phyloP scores from a whole-genome alignment of 768 basidiomycete species.

The Bullera alba region DNA sequence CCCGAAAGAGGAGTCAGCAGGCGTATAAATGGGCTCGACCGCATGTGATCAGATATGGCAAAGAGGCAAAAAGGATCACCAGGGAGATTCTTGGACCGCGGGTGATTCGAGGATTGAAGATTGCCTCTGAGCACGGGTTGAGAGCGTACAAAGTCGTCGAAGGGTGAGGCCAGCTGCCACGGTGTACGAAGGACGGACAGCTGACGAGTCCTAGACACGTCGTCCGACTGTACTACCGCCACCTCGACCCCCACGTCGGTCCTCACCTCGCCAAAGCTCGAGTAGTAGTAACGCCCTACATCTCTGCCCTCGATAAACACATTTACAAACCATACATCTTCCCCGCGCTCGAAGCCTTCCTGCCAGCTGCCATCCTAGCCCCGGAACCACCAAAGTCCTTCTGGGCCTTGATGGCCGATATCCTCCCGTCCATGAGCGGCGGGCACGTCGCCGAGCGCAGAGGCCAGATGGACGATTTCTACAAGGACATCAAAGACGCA shows the following conservation, averaged over 20 bases:
- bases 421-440: slow-evolving; percentile 19
- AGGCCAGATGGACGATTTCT: slow-evolving; percentile 24
- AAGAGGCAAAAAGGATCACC: slow-evolving; percentile 14
- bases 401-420: slow-evolving; percentile 33
- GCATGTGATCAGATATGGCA: slow-evolving; percentile 13
- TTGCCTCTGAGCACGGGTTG: slow-evolving; percentile 8
- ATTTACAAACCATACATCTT: slow-evolving; percentile 32
- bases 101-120: slow-evolving; percentile 12
- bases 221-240: slow-evolving; percentile 16
- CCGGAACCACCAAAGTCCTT: slow-evolving; percentile 18
- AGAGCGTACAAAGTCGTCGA: slow-evolving; percentile 10
- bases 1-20: slow-evolving; percentile 8
- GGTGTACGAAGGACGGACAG: not conserved
- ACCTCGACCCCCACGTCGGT: slow-evolving; percentile 37
- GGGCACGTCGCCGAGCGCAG: slow-evolving; percentile 17
- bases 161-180: slow-evolving; percentile 12
- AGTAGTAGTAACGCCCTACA: slow-evolving; percentile 16
- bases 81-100: slow-evolving; percentile 26
- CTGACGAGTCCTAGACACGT: slow-evolving; percentile 13
- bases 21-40: slow-evolving; percentile 28
- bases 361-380: slow-evolving; percentile 16
- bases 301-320: slow-evolving; percentile 15
- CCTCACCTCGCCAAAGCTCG: slow-evolving; percentile 19
- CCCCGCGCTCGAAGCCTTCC: slow-evolving; percentile 17
- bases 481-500: slow-evolving; percentile 18